Percentiles rank a stretch among this genome's conserved stretches.
Conservation (phyloP, 352 stramenopile genomes). For the Peronospora destructor region DNA sequence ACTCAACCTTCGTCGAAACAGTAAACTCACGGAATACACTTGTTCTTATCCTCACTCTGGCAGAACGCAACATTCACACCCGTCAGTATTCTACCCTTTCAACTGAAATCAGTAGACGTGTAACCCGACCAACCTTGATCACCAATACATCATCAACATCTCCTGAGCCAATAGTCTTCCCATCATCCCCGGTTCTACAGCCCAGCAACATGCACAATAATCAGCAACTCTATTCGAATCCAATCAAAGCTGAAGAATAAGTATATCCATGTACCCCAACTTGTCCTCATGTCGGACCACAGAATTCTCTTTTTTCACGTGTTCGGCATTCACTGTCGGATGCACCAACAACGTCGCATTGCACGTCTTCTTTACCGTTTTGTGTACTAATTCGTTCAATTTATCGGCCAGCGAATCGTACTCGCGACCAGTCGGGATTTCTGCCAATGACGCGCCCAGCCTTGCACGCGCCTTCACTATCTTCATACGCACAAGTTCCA, state of each 20-base stretch:
- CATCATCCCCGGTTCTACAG: constrained; percentile 5
- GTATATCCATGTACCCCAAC: constrained; percentile 4
- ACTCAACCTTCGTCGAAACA: background rate
- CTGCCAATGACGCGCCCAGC: constrained; percentile 17
- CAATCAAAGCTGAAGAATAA: background rate
- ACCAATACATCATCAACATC: background rate
- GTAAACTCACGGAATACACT: constrained; percentile 12
- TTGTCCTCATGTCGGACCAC: constrained; percentile 3
- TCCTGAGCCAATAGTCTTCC: background rate
- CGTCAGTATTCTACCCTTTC: background rate
- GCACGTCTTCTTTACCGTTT: constrained; percentile 57
- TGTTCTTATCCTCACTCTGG: constrained; percentile 5
- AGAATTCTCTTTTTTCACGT: background rate
- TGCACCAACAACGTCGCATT: constrained; percentile 40
- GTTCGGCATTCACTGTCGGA: constrained; percentile 4
- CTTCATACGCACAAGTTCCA: constrained; percentile 35
- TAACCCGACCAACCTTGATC: constrained; percentile 6
- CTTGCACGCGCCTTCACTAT: constrained; percentile 35
- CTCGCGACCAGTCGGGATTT: constrained; percentile 45
- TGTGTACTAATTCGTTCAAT: constrained; percentile 32
- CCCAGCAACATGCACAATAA: constrained; percentile 2
- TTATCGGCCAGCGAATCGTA: constrained; percentile 44
- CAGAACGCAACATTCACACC: constrained; percentile 3
- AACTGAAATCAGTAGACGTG: background rate
- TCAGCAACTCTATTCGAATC: constrained; percentile 6